Base-by-base conservation (phyloP, 257 asterid species). In the Sherardia arvensis region DNA sequence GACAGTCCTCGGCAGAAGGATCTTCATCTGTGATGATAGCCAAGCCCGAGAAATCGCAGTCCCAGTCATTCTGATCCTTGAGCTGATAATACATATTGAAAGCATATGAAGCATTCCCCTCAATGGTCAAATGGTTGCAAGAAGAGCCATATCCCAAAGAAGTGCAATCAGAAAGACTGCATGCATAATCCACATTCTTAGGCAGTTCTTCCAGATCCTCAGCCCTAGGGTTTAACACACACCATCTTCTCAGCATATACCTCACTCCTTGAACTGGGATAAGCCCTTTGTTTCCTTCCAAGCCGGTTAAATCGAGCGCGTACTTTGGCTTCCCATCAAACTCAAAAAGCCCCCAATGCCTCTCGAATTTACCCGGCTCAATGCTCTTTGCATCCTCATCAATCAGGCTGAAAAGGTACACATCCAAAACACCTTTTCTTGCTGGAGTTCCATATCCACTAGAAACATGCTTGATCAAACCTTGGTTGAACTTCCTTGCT, bases 311-410 rank as follows among this genome's bases (percentile, higher is more conserved):
- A 28, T 83, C 95, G 67, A 92, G 43, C 70, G 80, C 91, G 45
- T 92, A 89, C 54, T 92, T 92, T 0, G 97, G 96, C 78, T 81
- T 84, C 38, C 96, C 97, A 51, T 92, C 97, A 43, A 73, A 92
- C 72, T 89, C 95, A 17, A 89, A 81, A 6, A 92, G 55, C 22
- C 99, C 99, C 99, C 95, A 92, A 20, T 92, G 97, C 73, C 99
- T 69, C 82, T 92, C 99, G 53, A 92, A 92, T 69, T 81, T 81
- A 1, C 97, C 97, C 0, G 99, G 97, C 8, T 74, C 99, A n/a
- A 92, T 82, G 75, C 91, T 85, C 70, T 92, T 89, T 11, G 86
- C 66, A 27, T 89, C 80, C 70, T 92, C 99, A 30, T 92, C 99
- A 3, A 92, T 80, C 18, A 92, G 85, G 77, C 99, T 89, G 69